A percentile compares a stretch with the other conserved stretches of the same genome.
These are phyloP conservation scores for Microbotryum silenes-acaulis DNA, from an alignment of 1,284 basidiomycete genomes.

Conservation along the genomic window DNA sequence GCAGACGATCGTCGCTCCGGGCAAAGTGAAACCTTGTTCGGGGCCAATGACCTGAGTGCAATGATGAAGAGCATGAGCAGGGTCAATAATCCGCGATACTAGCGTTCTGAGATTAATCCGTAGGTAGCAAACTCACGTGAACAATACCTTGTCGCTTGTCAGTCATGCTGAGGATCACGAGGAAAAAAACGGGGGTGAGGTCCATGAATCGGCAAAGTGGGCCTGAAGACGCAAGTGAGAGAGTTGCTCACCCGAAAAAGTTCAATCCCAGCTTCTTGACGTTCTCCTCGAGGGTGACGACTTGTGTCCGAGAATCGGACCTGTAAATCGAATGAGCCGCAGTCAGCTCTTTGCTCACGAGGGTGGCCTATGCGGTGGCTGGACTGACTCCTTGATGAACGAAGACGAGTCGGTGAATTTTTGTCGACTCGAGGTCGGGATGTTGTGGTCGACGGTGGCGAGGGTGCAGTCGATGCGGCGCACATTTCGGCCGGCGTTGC, in stretches of 20 bases:
- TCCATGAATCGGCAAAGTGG: background rate
- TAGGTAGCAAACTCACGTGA: conserved; percentile 46
- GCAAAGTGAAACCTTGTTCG: conserved; percentile 89
- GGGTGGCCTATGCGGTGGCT: background rate
- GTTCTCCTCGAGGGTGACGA: conserved; percentile 81
- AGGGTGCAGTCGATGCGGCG: conserved; percentile 88
- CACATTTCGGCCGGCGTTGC: conserved; percentile 67
- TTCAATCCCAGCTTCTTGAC: conserved; percentile 91
- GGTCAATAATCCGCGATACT: no score
- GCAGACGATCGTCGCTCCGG: conserved; percentile 90
- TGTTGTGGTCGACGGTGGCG: conserved; percentile 91
- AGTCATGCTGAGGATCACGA: conserved; percentile 28
- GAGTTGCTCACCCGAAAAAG: conserved; percentile 61
- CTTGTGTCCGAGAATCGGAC: conserved; percentile 86
- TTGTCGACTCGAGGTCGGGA: conserved; percentile 82
- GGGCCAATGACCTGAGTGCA: conserved; percentile 65
- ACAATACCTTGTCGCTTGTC: conserved; percentile 64
- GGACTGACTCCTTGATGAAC: conserved; percentile 62
- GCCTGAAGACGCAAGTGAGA: background rate
- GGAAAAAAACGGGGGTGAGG: background rate
- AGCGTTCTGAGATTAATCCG: background rate
- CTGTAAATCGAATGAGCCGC: background rate
- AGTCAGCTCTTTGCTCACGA: background rate
- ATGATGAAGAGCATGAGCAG: background rate
- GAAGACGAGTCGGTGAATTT: conserved; percentile 65